Conservation (phyloP, 345 rosid genomes). For the Salix brachista region DNA sequence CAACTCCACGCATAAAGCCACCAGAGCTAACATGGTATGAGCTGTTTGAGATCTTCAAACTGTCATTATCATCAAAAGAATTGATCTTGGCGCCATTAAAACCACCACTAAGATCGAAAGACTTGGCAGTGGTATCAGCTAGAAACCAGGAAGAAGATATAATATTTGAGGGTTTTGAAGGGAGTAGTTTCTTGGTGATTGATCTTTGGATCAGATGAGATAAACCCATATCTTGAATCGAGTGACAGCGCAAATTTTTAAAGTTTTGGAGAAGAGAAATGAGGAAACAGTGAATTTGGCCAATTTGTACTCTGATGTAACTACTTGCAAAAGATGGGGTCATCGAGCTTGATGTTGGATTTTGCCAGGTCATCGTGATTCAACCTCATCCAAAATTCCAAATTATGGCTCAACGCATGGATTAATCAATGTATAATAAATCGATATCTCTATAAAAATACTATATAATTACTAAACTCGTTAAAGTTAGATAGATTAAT, state of each 20-base stretch:
- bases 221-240: background rate
- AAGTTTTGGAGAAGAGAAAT: background rate
- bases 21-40: constrained; percentile 72
- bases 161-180: too few relatives aligned
- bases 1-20: constrained; percentile 75
- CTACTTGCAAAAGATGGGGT: too few relatives aligned
- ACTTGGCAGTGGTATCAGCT: background rate
- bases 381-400: too few relatives aligned
- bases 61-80: background rate
- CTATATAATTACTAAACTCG: too few relatives aligned
- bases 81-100: background rate
- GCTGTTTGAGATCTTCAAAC: background rate
- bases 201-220: background rate
- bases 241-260: background rate
- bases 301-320: too few relatives aligned
- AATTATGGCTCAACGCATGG: too few relatives aligned
- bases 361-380: too few relatives aligned
- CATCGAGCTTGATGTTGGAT: too few relatives aligned
- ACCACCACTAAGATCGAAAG: background rate
- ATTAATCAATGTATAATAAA: too few relatives aligned
- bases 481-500: too few relatives aligned
- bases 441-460: too few relatives aligned
- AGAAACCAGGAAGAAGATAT: background rate
- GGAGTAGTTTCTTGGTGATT: background rate
- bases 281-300: background rate